Evolutionary conservation across 257 asterid genomes (phyloP).

Genomic region (Ocimum tenuiflorum): DNA sequence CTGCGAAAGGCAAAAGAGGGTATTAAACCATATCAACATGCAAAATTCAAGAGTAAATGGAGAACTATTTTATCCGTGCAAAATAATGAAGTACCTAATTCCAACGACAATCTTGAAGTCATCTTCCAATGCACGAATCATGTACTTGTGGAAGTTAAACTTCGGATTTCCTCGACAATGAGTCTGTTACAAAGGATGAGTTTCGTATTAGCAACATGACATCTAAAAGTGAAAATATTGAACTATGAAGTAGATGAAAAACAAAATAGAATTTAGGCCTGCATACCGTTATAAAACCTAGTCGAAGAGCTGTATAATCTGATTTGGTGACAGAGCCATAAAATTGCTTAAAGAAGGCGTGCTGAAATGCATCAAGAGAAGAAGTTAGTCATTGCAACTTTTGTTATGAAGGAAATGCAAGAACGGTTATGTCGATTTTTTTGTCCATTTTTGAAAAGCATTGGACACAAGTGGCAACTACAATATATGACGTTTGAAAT

Average conservation of each 20-base stretch:
- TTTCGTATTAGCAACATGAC: conserved; percentile 4
- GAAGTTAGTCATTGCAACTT: neutral
- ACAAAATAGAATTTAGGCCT: neutral
- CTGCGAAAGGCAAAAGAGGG: conserved; percentile 43
- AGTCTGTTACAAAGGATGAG: conserved; percentile 41
- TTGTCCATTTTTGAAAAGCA: neutral
- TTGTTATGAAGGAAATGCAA: neutral
- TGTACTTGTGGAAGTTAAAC: conserved; percentile 92
- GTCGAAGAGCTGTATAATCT: conserved; percentile 76
- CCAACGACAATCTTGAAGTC: conserved; percentile 95
- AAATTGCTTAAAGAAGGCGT: conserved; percentile 83
- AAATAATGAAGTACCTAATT: conserved; percentile 58
- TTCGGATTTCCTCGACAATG: conserved; percentile 86
- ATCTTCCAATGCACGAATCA: conserved; percentile 93
- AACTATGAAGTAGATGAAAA: conserved; percentile 14
- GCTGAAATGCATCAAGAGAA: conserved; percentile 41
- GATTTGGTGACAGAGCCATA: conserved; percentile 86
- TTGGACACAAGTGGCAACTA: neutral
- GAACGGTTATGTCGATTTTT: neutral
- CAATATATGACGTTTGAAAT: neutral
- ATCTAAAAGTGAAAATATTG: neutral
- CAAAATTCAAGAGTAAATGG: conserved; percentile 14
- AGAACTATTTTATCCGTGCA: neutral
- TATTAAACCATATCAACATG: conserved; percentile 6
- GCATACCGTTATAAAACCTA: conserved; percentile 82